A percentile compares a stretch with the other conserved stretches of the same genome.
Conservation (phyloP, 352 stramenopile genomes). For the Thraustotheca clavata region DNA sequence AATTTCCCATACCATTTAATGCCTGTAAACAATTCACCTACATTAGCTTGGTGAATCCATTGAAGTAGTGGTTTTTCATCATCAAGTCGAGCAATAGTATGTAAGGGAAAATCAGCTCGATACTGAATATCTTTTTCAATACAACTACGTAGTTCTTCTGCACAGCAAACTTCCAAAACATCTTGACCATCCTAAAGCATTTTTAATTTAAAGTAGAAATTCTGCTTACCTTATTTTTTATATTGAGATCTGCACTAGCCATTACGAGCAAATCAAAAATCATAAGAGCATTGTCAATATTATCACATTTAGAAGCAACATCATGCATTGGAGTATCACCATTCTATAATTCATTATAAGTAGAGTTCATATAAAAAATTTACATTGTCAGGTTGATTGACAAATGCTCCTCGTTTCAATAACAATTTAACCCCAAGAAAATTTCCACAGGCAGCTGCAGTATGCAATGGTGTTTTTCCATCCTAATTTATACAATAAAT, state of each 20-base stretch:
- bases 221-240: conserved; percentile 15
- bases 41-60: not conserved
- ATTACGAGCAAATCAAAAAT: not conserved
- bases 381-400: conserved; percentile 1
- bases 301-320: not conserved
- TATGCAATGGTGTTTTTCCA: conserved; percentile 1
- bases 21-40: not conserved
- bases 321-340: not conserved
- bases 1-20: not conserved
- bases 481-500: no score
- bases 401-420: not conserved
- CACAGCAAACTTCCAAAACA: not conserved
- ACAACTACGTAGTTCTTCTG: not conserved
- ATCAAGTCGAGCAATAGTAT: conserved; percentile 8
- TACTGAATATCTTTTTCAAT: not conserved
- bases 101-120: not conserved
- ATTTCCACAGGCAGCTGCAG: not conserved
- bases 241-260: conserved; percentile 10
- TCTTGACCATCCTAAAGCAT: conserved; percentile 10
- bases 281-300: not conserved
- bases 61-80: not conserved
- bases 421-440: not conserved
- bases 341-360: not conserved
- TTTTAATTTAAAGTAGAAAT: not conserved
- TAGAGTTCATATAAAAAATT: no score